Base-by-base conservation (phyloP, 495 filamentous ascomycete genomes). In the Talaromyces wortmannii region DNA sequence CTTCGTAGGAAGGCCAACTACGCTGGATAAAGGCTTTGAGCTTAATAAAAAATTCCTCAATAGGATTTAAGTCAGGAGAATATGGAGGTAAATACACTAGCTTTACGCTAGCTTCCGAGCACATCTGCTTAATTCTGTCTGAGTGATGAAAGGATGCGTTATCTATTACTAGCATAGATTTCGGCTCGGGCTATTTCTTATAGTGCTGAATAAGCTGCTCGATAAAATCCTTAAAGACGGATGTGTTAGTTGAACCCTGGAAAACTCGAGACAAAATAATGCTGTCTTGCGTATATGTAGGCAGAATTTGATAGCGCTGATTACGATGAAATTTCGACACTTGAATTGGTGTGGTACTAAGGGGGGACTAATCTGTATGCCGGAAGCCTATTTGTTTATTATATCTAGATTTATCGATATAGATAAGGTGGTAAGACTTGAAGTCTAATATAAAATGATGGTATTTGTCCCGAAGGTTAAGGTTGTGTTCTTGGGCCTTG, bases 121-220 rank as follows among this genome's bases (percentile, higher is more conserved):
- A 73, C 56, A 70, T 52, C 45, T 69, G 56, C 45, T 65, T 45
- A 16, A 71, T 58, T 45, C 61, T 42, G 31, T 62, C 56, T 17
- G 44, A 61, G 52, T 59, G 56, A 55, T 73, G 57, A 49, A 70
- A 63, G 17, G 66, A 67, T n/a, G n/a, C n/a, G n/a, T n/a, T n/a
- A n/a, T n/a, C n/a, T n/a, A n/a, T n/a, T n/a, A n/a, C n/a, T n/a
- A 15, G 63, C 61, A 63, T 73, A 13, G 61, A 73, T 40, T 61
- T 67, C 16, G 57, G 67, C 52, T 65, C 59, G 6, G 63, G 68
- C 57, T 53, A 73, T 53, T 32, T 63, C 45, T 60, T 52, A 48
- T 50, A 67, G 44, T 67, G 54, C 29, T 17, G 58, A 18, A 73
- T 58, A 4, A 64, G 59, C 59, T 68, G 54, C 57, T 71, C 60